A percentile compares a stretch with the other conserved stretches of the same genome.
phyloP scores from a whole-genome alignment of 495 filamentous ascomycete species.

The Thermothielavioides terrestris region DNA sequence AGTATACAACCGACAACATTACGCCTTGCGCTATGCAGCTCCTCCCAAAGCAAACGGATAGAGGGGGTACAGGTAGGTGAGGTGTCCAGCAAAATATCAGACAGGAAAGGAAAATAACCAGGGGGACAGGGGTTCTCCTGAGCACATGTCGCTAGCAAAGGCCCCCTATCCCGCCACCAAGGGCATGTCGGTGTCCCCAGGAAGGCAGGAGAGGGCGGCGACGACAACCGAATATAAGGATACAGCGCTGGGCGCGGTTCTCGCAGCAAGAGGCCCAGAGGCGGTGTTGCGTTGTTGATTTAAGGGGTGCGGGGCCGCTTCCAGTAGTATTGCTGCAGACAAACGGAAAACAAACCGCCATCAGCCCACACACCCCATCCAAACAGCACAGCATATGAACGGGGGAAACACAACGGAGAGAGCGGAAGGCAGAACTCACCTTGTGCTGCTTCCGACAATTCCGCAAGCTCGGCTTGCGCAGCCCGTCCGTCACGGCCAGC shows the following conservation, averaged over 20 bases:
- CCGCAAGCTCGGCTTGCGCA: constrained; percentile 79
- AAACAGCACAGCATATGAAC: constrained; percentile 1
- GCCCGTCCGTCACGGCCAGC: constrained; percentile 72
- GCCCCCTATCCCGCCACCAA: too few species aligned
- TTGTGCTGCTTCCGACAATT: constrained; percentile 92
- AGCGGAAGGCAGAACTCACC: constrained; percentile 48
- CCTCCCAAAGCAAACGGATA: constrained; percentile 13
- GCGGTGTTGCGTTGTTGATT: too few species aligned
- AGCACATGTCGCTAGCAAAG: too few species aligned
- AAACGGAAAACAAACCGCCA: constrained; percentile 8
- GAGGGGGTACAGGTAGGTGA: not conserved
- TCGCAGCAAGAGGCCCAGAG: not conserved
- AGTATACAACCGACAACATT: constrained; percentile 13
- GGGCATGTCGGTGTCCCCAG: too few species aligned
- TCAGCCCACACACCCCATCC: constrained; percentile 11
- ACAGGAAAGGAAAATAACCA: not conserved
- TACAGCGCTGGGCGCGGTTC: not conserved
- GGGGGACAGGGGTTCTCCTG: not conserved
- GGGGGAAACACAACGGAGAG: not conserved
- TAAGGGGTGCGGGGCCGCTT: constrained; percentile 58
- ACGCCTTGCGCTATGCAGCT: constrained; percentile 27
- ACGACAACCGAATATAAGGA: constrained; percentile 2
- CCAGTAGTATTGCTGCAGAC: constrained; percentile 83
- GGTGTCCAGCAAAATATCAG: constrained; percentile 1
- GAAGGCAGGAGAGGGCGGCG: not conserved